Conservation (phyloP, 768 basidiomycete genomes). For the Daedalea quercina region DNA sequence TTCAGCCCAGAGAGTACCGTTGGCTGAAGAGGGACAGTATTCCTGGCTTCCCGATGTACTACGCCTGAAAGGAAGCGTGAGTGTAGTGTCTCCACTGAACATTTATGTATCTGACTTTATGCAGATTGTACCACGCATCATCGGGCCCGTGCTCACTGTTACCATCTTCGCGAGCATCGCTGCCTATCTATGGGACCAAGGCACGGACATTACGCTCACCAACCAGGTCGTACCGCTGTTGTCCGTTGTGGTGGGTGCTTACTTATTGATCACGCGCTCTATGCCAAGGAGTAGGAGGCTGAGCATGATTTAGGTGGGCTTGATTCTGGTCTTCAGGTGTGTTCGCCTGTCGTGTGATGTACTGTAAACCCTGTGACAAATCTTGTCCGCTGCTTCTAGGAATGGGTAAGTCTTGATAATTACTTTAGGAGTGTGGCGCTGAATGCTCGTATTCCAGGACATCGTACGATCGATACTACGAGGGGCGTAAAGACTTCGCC, state of each 20-base stretch:
- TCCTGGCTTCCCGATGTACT: constrained; percentile 89
- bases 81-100: constrained; percentile 19
- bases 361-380: neutral
- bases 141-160: constrained; percentile 81
- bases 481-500: constrained; percentile 83
- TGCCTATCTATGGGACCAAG: constrained; percentile 51
- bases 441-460: constrained; percentile 38
- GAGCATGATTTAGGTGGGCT: constrained; percentile 53
- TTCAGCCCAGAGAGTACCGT: no score
- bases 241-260: constrained; percentile 74
- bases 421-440: neutral
- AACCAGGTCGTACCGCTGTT: constrained; percentile 85
- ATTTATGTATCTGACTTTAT: constrained; percentile 6
- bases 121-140: constrained; percentile 64
- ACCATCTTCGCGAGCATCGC: constrained; percentile 65
- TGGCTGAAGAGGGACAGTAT: no score
- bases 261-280: neutral
- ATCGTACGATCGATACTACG: constrained; percentile 83
- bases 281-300: neutral
- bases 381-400: constrained; percentile 26
- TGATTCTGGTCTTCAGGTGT: constrained; percentile 83
- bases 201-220: constrained; percentile 56
- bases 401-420: constrained; percentile 49
- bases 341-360: constrained; percentile 16
- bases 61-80: constrained; percentile 74